Base-by-base conservation (phyloP, 768 basidiomycete genomes). In the Tylopilus subfusipes region DNA sequence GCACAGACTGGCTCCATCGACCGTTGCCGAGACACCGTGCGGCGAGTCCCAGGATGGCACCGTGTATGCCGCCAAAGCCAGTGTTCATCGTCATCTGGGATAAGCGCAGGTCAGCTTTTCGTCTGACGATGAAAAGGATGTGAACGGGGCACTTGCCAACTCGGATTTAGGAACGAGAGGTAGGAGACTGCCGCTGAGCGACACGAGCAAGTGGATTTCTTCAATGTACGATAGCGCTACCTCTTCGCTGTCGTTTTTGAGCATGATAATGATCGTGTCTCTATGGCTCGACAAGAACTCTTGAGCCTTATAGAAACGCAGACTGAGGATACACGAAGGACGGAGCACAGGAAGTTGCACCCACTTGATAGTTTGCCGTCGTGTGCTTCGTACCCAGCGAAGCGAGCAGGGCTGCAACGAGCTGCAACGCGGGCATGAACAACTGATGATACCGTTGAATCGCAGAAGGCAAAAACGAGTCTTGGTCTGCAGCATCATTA, bases 361-460 rank as follows among this genome's bases (percentile, higher is more conserved):
- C 34, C 59, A 85, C 90, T 75, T 93, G 91, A 44, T 85, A 82
- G 2, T 82, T 75, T 0, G 83, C 86, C 0, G 84, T 84, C 3
- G 79, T 68, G 57, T 91, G 88, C 47, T 82, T 81, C 19, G 75
- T 73, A 12, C 90, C 89, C 11, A 93, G 69, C n/a, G 86, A 88
- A 4, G 91, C 83, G 29, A 96, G 72, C 52, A 92, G 81, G 9
- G 83, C 86, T 52, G 85, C 80, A 13, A 90, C 78, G 19, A 97
- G 78, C 68, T 97, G 93, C 39, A 98, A 68, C 5, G 88, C 85
- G 0, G 93, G 94, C 73, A 93, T 82, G 61, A 97, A 79, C 1
- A 97, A 71, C 63, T 97, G 94, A 63, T 97, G 93, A 67, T 97
- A 94, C 33, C 96, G 83, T 51, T 90, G 86, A 19, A 93, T 81